phyloP scores from a whole-genome alignment of 2,329 filamentous ascomycete genomes.

The Teratosphaeria nubilosa region DNA sequence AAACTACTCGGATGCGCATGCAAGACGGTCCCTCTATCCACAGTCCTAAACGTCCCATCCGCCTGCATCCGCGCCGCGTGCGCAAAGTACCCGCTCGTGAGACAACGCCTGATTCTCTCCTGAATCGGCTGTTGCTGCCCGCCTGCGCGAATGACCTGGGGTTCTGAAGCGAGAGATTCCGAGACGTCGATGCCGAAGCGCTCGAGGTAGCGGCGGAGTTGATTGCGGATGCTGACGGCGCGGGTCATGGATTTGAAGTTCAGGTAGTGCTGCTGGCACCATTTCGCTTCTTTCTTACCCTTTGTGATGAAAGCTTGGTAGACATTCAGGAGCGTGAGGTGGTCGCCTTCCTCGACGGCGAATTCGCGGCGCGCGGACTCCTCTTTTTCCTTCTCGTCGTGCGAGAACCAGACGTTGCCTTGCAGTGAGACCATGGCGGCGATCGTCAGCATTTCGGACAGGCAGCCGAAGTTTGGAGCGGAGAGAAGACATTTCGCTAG shows the following conservation, averaged over 20 bases:
- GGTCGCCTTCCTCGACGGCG: slow-evolving; percentile 86
- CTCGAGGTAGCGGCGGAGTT: slow-evolving; percentile 79
- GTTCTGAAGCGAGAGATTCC: slow-evolving; percentile 44
- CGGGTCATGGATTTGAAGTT: slow-evolving; percentile 77
- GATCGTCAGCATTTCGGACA: slow-evolving; percentile 80
- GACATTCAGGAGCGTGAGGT: slow-evolving; percentile 85
- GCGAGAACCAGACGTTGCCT: slow-evolving; percentile 66
- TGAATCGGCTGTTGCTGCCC: slow-evolving; percentile 39
- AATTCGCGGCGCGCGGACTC: slow-evolving; percentile 72
- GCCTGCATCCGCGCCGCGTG: slow-evolving; percentile 90
- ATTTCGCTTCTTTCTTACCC: slow-evolving; percentile 72
- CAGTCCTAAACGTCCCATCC: slow-evolving; percentile 79
- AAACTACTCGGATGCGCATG: slow-evolving; percentile 85
- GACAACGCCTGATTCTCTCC: slow-evolving; percentile 71
- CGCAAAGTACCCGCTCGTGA: slow-evolving; percentile 84
- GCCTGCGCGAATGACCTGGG: slow-evolving; percentile 27
- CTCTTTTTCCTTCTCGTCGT: slow-evolving; percentile 64
- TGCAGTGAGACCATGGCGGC: slow-evolving; percentile 88
- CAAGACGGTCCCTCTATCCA: slow-evolving; percentile 67
- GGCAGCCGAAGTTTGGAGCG: slow-evolving; percentile 62
- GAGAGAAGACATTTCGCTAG: slow-evolving; percentile 80
- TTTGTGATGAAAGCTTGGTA: slow-evolving; percentile 79
- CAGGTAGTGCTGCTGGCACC: slow-evolving; percentile 76
- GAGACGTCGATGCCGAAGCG: slow-evolving; percentile 65
- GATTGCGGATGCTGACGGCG: slow-evolving; percentile 75